Percentiles rank a stretch among this genome's conserved stretches.
Evolutionary conservation across 225 moss, liverwort and hornwort genomes (phyloP).

Genomic region (Ulota crispa): DNA sequence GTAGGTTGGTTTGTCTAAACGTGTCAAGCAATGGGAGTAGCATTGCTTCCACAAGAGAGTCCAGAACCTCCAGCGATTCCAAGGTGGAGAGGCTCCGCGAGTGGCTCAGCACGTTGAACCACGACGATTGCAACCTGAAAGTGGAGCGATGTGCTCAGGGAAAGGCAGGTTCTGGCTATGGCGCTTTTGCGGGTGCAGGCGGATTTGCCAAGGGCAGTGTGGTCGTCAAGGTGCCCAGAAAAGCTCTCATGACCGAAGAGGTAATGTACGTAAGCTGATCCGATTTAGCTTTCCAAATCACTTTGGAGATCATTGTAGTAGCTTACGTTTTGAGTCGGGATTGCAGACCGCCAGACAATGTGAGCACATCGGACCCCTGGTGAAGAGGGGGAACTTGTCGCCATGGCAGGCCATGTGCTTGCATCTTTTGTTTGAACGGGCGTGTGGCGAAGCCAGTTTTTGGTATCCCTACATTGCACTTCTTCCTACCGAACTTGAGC

Average conservation of each 20-base stretch:
- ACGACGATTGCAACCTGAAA: constrained; percentile 77
- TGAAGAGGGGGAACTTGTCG: constrained; percentile 58
- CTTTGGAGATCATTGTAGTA: background rate
- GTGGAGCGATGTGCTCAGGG: constrained; percentile 69
- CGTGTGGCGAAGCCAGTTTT: constrained; percentile 67
- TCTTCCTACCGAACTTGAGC: constrained; percentile 81
- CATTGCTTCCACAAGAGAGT: background rate
- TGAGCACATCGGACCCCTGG: constrained; percentile 64
- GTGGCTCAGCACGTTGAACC: constrained; percentile 64
- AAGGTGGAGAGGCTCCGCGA: constrained; percentile 63
- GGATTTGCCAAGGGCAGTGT: constrained; percentile 69
- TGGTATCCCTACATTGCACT: constrained; percentile 84
- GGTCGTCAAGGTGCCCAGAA: constrained; percentile 73
- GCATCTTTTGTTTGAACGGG: constrained; percentile 85
- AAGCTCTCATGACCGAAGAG: constrained; percentile 87
- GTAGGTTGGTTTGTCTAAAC: constrained; percentile 29
- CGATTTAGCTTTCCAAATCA: background rate
- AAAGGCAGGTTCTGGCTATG: constrained; percentile 69
- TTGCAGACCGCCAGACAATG: constrained; percentile 82
- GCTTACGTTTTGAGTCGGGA: constrained; percentile 2
- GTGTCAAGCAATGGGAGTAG: constrained; percentile 17
- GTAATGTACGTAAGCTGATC: constrained; percentile 54
- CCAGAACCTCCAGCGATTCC: constrained; percentile 23
- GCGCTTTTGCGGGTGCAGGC: constrained; percentile 78
- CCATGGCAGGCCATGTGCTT: constrained; percentile 91